Percentiles rank a stretch among this genome's conserved stretches.
phyloP scores from a whole-genome alignment of 768 basidiomycete species.

The Pleurotus citrinopileatus region DNA sequence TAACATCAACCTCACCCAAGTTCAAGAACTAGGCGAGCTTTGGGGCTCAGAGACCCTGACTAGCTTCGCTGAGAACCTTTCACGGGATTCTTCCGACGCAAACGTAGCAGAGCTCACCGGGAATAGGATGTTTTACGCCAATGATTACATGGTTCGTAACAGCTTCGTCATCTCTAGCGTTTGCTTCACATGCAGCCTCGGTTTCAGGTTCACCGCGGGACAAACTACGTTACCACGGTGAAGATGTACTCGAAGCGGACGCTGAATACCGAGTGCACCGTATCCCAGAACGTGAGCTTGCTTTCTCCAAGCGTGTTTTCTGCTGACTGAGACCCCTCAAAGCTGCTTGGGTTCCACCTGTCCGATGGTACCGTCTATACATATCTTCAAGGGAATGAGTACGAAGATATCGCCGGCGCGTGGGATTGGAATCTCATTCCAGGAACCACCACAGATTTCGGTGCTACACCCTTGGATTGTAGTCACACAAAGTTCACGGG shows the following conservation, averaged over 20 bases:
- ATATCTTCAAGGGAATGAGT: constrained; percentile 64
- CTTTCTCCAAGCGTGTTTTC: not conserved
- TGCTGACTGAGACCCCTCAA: constrained; percentile 7
- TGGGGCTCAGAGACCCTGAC: constrained; percentile 45
- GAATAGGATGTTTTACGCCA: constrained; percentile 62
- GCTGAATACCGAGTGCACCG: constrained; percentile 62
- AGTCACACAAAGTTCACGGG: constrained; percentile 38
- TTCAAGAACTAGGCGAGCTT: constrained; percentile 44
- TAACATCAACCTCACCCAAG: constrained; percentile 51
- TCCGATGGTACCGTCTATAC: constrained; percentile 64
- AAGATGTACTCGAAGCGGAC: constrained; percentile 64
- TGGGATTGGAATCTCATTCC: constrained; percentile 83
- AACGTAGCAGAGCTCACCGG: constrained; percentile 54
- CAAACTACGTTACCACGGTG: constrained; percentile 55
- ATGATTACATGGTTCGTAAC: constrained; percentile 64
- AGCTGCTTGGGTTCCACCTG: constrained; percentile 68
- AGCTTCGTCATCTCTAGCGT: not conserved
- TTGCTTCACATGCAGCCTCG: not conserved
- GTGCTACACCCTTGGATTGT: constrained; percentile 51
- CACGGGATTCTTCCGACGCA: constrained; percentile 34
- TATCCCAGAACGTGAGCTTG: constrained; percentile 51
- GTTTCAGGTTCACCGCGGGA: constrained; percentile 61
- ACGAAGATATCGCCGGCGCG: constrained; percentile 66
- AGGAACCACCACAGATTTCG: constrained; percentile 65
- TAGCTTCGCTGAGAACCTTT: constrained; percentile 36